Evolutionary conservation across 257 asterid genomes (phyloP).

Genomic region (Solanum pimpinellifolium): DNA sequence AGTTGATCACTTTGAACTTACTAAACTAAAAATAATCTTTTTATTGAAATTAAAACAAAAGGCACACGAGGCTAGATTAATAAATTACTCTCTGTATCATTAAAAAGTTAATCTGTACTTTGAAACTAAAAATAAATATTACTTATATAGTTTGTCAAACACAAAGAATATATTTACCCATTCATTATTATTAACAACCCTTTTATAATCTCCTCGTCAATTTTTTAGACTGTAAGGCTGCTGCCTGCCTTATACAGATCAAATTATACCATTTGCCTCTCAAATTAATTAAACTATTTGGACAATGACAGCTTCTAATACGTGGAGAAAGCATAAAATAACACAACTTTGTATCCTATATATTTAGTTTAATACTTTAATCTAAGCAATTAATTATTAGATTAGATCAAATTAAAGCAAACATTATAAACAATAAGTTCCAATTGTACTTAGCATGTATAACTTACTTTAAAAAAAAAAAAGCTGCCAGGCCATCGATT

Average conservation of each 20-base stretch:
- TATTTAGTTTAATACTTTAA: neutral
- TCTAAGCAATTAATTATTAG: neutral
- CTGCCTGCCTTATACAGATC: neutral
- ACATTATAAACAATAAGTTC: constrained; percentile 26
- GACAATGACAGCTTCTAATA: neutral
- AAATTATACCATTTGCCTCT: neutral
- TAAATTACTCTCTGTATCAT: neutral
- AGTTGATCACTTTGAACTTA: neutral
- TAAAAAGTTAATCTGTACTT: constrained; percentile 38
- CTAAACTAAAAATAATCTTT: neutral
- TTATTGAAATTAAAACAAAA: constrained; percentile 2
- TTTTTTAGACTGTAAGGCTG: neutral
- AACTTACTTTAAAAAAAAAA: neutral
- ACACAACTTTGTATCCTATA: constrained; percentile 5
- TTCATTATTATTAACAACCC: neutral
- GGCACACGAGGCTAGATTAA: constrained; percentile 20
- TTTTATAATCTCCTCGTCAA: neutral
- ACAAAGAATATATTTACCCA: neutral
- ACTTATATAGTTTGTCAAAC: neutral
- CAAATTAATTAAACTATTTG: neutral
- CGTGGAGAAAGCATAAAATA: constrained; percentile 1
- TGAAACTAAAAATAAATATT: constrained; percentile 2
- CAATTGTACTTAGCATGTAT: constrained; percentile 35
- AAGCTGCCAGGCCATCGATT: neutral
- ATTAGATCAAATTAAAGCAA: neutral